Evolutionary conservation across 306 rosid species (phyloP), one percentile per base, ranked within the genome.

Genomic region (Carpinus fangiana): DNA sequence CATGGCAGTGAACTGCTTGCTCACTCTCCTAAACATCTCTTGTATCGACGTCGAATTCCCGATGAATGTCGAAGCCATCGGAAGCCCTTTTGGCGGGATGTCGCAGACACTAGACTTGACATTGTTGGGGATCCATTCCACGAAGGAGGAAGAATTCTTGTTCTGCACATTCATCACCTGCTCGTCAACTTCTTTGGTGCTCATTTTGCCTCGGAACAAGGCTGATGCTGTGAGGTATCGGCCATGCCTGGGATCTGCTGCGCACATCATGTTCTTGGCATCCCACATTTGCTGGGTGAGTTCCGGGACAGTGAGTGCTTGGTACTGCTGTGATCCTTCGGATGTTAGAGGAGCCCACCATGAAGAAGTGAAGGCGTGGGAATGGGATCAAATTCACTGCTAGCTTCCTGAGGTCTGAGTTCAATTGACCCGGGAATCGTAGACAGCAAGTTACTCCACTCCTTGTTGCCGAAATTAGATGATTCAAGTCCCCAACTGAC

Each of bases 371-470:
- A 55, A 91, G 97, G 14, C 97, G 76, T 17, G 97, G 97, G 80
- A 91, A 91, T 41, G 97, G 97, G 81, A 91, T 84, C 59, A 91
- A 85, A 80, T 91, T 91, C 82, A 91, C 97, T 1, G 97, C 97
- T 54, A 91, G 82, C 83, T 91, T 91, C 56, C 96, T 56, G 13
- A 91, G 87, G 73, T 91, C 93, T 8, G 96, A 89, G 76, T 91
- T 91, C 73, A 91, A 86, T 72, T 91, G 97, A 70, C 97, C 97
- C 0, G 97, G 97, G 77, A 91, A 91, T 76, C 97, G 82, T 61
- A 91, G 77, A 79, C 97, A 91, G 57, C 97, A 91, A 73, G 97
- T 91, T 34, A 91, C 97, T 76, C 97, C 97, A 77, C 97, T 91
- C 97, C 89, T 91, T 28, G 97, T 91, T 83, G 88, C 90, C 14